phyloP scores from a whole-genome alignment of 2,329 filamentous ascomycete genomes.

The Fusarium compactum region DNA sequence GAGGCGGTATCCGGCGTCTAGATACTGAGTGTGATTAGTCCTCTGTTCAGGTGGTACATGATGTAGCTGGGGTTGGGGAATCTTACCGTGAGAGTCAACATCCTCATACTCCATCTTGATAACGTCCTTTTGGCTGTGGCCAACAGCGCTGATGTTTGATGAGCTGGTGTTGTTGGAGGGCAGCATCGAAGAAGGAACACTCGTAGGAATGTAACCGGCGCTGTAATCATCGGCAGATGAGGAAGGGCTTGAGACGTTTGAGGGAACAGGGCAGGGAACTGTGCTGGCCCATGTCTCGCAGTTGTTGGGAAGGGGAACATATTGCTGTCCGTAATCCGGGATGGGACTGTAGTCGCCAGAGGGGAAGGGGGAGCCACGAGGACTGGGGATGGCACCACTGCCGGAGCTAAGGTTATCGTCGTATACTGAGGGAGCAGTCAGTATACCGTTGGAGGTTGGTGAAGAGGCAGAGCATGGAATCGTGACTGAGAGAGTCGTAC shows the following conservation, averaged over 20 bases:
- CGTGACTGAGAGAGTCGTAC: constrained; percentile 46
- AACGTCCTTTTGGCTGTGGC: constrained; percentile 54
- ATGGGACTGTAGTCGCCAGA: constrained; percentile 59
- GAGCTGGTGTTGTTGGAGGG: constrained; percentile 49
- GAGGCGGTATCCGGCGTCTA: constrained; percentile 52
- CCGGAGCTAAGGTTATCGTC: constrained; percentile 57
- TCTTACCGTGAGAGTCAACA: constrained; percentile 50
- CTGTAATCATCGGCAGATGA: constrained; percentile 64
- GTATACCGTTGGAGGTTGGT: constrained; percentile 14
- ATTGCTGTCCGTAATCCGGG: constrained; percentile 57
- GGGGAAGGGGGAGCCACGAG: constrained; percentile 60
- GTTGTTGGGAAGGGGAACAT: constrained; percentile 55
- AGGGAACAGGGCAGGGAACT: constrained; percentile 59
- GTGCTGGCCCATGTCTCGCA: constrained; percentile 61
- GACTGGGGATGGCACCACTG: constrained; percentile 57
- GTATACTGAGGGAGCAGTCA: constrained; percentile 51
- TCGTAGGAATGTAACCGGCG: constrained; percentile 61
- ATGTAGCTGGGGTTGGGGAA: constrained; percentile 6
- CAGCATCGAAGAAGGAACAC: constrained; percentile 60
- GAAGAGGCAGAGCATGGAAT: neutral
- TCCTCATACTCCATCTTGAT: constrained; percentile 58
- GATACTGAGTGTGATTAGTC: constrained; percentile 48
- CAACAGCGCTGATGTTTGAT: constrained; percentile 47
- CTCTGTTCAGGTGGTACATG: constrained; percentile 21
- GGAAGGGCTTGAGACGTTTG: constrained; percentile 64